These are phyloP conservation scores for Collariella sp. DNA, from an alignment of 495 filamentous ascomycete species.

Conservation along the genomic window DNA sequence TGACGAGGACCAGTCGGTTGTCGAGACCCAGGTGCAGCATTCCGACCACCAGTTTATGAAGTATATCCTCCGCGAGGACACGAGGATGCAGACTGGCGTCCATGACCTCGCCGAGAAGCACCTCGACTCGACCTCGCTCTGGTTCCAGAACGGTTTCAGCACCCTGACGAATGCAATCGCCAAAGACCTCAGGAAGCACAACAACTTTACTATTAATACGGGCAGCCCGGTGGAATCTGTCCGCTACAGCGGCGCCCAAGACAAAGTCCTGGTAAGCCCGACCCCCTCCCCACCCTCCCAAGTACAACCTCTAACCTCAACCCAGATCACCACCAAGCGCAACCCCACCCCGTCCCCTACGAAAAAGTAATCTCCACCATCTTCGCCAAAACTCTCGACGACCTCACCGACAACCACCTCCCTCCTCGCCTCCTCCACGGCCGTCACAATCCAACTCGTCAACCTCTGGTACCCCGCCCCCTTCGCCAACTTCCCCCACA, in stretches of 20 bases:
- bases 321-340: conserved; percentile 28
- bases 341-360: conserved; percentile 28
- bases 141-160: conserved; percentile 52
- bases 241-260: conserved; percentile 8
- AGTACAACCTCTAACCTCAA: too few relatives aligned
- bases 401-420: conserved; percentile 36
- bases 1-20: background rate
- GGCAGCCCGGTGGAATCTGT: conserved; percentile 33
- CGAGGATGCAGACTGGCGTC: too few relatives aligned
- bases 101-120: conserved; percentile 3
- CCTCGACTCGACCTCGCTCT: conserved; percentile 10
- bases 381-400: conserved; percentile 41
- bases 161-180: conserved; percentile 43
- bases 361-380: conserved; percentile 67
- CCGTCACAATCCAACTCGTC: conserved; percentile 80
- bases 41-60: conserved; percentile 4
- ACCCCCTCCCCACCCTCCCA: background rate
- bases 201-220: conserved; percentile 48
- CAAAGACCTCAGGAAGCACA: conserved; percentile 32
- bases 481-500: conserved; percentile 47
- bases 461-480: conserved; percentile 75
- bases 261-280: conserved; percentile 15
- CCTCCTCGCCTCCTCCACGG: conserved; percentile 48
- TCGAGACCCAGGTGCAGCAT: background rate
- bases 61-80: background rate